Conservation (phyloP, 2,329 filamentous ascomycete genomes). For the Coccinonectria pachysandricola region DNA sequence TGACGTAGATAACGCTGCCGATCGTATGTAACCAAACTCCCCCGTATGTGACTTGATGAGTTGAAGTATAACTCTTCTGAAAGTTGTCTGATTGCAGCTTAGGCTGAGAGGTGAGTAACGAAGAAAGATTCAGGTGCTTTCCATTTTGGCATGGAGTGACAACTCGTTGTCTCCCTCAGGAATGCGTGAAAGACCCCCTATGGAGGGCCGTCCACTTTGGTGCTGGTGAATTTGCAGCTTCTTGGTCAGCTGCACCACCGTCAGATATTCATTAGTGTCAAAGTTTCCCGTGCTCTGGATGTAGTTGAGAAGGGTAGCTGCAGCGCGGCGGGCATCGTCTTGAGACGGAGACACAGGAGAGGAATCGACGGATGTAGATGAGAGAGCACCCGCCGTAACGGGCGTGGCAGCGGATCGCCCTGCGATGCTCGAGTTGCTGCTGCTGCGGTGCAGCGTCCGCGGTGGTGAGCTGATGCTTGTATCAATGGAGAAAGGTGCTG, state of each 20-base stretch:
- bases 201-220: constrained; percentile 22
- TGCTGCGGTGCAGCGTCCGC: constrained; percentile 21
- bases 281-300: constrained; percentile 65
- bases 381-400: constrained; percentile 8
- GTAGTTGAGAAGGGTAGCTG: constrained; percentile 73
- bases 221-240: constrained; percentile 63
- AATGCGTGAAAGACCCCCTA: constrained; percentile 44
- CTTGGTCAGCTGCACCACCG: constrained; percentile 73
- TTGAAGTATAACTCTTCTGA: too few species aligned
- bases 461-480: constrained; percentile 31
- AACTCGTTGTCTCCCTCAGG: constrained; percentile 48
- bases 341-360: constrained; percentile 61
- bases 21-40: too few species aligned
- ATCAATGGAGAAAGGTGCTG: constrained; percentile 33
- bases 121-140: constrained; percentile 15
- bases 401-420: constrained; percentile 14
- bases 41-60: too few species aligned
- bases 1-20: too few species aligned
- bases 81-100: too few species aligned
- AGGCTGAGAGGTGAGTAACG: not conserved
- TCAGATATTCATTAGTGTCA: constrained; percentile 67
- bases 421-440: constrained; percentile 26
- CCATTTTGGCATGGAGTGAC: constrained; percentile 19
- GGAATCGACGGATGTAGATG: constrained; percentile 33
- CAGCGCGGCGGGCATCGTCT: constrained; percentile 74